Conservation (phyloP, 192 early-diverging fungal species). For the Backusella liffmaniae region DNA sequence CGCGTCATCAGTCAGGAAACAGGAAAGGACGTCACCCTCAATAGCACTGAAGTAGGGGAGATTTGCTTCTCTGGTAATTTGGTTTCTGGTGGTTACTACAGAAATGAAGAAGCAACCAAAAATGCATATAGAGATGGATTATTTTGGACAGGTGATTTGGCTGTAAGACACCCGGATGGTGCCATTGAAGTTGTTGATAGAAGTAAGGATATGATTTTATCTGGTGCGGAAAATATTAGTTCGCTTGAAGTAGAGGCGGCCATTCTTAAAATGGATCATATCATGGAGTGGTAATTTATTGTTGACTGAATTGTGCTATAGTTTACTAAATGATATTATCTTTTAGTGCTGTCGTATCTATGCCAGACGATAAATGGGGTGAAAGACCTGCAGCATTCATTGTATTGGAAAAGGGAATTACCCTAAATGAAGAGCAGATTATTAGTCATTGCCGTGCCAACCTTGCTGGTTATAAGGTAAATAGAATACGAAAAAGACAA, state of each 20-base stretch:
- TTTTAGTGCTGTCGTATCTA: slow-evolving; percentile 49
- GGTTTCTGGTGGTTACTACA: slow-evolving; percentile 53
- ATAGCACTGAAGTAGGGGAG: slow-evolving; percentile 56
- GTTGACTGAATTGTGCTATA: background rate
- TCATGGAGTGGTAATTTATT: slow-evolving; percentile 47
- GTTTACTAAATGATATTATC: background rate
- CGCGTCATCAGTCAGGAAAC: slow-evolving; percentile 45
- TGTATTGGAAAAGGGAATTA: slow-evolving; percentile 38
- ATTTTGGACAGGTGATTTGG: slow-evolving; percentile 62
- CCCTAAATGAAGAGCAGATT: slow-evolving; percentile 24
- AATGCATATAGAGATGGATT: slow-evolving; percentile 52
- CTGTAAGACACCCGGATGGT: slow-evolving; percentile 57
- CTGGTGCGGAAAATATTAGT: slow-evolving; percentile 61
- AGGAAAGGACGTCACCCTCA: slow-evolving; percentile 42
- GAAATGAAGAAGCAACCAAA: slow-evolving; percentile 51
- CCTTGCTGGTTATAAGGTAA: slow-evolving; percentile 56
- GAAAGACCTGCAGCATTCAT: slow-evolving; percentile 60
- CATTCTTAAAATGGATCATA: slow-evolving; percentile 43
- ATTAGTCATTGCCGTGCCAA: slow-evolving; percentile 37
- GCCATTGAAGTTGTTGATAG: slow-evolving; percentile 58
- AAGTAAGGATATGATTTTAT: slow-evolving; percentile 62
- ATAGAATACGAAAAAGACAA: background rate
- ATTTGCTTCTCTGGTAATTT: slow-evolving; percentile 55
- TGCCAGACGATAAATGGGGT: slow-evolving; percentile 58
- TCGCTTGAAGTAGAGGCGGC: slow-evolving; percentile 54